These are phyloP conservation scores for Dendrobium nobile DNA, from an alignment of 106 monocot species.

Conservation along the genomic window DNA sequence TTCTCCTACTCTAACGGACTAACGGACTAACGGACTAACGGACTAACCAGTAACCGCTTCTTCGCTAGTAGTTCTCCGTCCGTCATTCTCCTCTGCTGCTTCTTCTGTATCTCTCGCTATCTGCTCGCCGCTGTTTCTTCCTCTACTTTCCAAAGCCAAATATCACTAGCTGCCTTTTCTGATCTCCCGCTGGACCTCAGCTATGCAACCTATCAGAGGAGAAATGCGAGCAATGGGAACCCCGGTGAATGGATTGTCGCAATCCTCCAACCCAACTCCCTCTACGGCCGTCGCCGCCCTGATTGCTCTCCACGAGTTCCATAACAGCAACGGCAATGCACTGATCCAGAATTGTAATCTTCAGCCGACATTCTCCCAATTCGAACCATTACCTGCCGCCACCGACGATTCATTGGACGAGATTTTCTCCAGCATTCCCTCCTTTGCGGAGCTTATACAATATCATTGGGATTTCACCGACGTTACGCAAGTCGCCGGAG, in stretches of 20 bases:
- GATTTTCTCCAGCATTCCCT: conserved; percentile 62
- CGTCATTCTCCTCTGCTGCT: too few species aligned
- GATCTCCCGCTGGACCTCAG: not conserved
- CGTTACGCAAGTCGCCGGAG: not conserved
- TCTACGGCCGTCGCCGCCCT: not conserved
- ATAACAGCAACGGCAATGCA: conserved; percentile 10
- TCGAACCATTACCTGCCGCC: conserved; percentile 5
- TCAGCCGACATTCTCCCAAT: not conserved
- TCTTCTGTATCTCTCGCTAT: too few species aligned
- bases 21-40: too few species aligned
- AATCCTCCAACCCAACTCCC: not conserved
- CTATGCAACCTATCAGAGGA: not conserved
- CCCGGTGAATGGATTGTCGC: not conserved
- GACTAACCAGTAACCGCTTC: too few species aligned
- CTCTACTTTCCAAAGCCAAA: too few species aligned
- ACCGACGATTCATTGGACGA: conserved; percentile 78
- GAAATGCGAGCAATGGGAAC: not conserved
- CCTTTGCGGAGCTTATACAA: conserved; percentile 60
- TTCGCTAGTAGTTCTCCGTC: too few species aligned
- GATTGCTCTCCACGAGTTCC: conserved; percentile 19
- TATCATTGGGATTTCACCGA: conserved; percentile 33
- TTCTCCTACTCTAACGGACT: too few species aligned
- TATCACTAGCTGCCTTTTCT: too few species aligned
- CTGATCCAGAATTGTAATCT: not conserved
- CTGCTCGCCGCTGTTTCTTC: too few species aligned